Percentiles rank a stretch among this genome's conserved stretches.
Evolutionary conservation across 163 green algal genomes (phyloP).

Genomic region (Scenedesmus sp.): DNA sequence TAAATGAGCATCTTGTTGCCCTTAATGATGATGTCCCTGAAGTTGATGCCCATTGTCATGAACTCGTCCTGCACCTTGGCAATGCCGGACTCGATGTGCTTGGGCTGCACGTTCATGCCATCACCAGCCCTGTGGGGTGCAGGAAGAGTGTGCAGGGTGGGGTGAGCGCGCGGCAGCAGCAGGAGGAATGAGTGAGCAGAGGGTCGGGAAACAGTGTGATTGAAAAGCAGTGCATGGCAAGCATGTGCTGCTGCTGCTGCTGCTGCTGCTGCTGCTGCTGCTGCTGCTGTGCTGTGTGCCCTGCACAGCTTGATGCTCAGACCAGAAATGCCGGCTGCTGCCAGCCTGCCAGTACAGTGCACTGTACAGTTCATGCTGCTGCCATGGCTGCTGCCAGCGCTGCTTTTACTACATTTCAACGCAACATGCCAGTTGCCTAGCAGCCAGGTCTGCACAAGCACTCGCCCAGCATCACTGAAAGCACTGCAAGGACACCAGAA

Average conservation of each 20-base stretch:
- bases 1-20: conserved; percentile 47
- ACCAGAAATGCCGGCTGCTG: no score
- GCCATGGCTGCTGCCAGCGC: background rate
- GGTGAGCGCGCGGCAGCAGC: background rate
- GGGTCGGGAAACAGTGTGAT: background rate
- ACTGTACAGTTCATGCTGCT: background rate
- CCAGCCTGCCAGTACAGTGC: background rate
- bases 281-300: background rate
- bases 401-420: background rate
- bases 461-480: background rate
- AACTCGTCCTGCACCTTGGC: conserved; percentile 45
- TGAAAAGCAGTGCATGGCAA: background rate
- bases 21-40: background rate
- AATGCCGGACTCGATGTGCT: conserved; percentile 33
- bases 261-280: background rate
- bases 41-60: conserved; percentile 43
- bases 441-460: background rate
- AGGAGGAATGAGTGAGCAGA: background rate
- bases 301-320: no score
- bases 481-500: background rate
- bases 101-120: background rate
- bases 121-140: background rate
- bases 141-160: background rate
- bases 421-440: background rate
- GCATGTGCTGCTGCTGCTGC: background rate